Conservation (phyloP, 768 basidiomycete species). For the Pleurotus eryngii region DNA sequence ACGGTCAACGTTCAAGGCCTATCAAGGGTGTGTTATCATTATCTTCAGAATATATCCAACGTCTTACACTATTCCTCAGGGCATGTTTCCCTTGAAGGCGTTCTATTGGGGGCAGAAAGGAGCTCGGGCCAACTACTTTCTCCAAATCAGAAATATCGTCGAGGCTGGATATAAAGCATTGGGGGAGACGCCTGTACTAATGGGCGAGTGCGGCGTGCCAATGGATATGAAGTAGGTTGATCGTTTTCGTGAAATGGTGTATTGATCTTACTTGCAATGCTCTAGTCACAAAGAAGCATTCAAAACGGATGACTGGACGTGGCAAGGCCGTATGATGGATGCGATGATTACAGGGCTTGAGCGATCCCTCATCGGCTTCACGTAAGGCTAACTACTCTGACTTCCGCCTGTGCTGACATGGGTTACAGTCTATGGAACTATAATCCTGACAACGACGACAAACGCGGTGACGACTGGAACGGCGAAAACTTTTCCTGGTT, state of each 20-base stretch:
- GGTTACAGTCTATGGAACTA: slow-evolving; percentile 84
- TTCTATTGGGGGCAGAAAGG: slow-evolving; percentile 89
- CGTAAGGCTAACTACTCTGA: slow-evolving; percentile 48
- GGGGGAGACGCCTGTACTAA: slow-evolving; percentile 78
- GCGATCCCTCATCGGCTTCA: slow-evolving; percentile 73
- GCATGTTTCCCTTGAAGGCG: slow-evolving; percentile 76
- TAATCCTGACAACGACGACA: slow-evolving; percentile 83
- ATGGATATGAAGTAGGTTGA: slow-evolving; percentile 92
- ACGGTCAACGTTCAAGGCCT: slow-evolving; percentile 92
- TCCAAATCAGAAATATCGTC: slow-evolving; percentile 81
- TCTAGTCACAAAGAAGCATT: slow-evolving; percentile 71
- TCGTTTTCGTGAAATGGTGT: neutral
- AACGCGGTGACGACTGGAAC: slow-evolving; percentile 85
- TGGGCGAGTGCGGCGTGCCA: slow-evolving; percentile 93
- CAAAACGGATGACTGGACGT: slow-evolving; percentile 64
- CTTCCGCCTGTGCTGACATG: neutral
- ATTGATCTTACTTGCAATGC: neutral
- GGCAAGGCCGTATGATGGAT: slow-evolving; percentile 94
- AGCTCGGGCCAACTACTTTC: slow-evolving; percentile 74
- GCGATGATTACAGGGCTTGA: slow-evolving; percentile 85
- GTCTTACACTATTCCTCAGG: slow-evolving; percentile 40
- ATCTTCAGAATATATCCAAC: neutral
- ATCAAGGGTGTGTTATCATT: slow-evolving; percentile 56
- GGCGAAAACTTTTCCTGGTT: slow-evolving; percentile 99
- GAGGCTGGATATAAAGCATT: slow-evolving; percentile 64